These are phyloP conservation scores for Umbelopsis isabellina DNA, from an alignment of 192 early-diverging fungal species.

Conservation along the genomic window DNA sequence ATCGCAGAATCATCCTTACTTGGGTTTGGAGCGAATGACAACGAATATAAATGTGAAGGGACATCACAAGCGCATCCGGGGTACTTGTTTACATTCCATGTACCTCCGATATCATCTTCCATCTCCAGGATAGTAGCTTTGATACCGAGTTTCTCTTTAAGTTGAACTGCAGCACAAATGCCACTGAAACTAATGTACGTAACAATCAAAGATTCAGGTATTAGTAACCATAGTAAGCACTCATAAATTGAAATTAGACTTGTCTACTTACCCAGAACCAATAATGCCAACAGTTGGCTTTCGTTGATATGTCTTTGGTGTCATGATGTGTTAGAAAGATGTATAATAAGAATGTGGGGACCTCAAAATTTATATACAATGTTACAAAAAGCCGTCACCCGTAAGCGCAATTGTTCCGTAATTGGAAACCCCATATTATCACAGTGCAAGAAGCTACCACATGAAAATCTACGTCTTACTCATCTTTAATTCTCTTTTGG, in stretches of 20 bases:
- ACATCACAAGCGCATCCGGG: conserved; percentile 52
- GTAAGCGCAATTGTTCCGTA: conserved; percentile 19
- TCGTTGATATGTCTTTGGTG: conserved; percentile 7
- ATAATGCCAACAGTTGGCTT: conserved; percentile 46
- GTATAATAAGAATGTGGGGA: background rate
- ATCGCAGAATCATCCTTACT: background rate
- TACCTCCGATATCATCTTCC: conserved; percentile 52
- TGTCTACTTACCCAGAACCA: conserved; percentile 44
- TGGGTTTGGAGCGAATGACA: conserved; percentile 47
- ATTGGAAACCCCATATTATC: conserved; percentile 19
- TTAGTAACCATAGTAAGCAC: background rate
- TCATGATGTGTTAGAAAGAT: conserved; percentile 8
- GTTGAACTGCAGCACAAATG: conserved; percentile 52
- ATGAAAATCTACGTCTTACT: conserved; percentile 10
- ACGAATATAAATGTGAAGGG: conserved; percentile 43
- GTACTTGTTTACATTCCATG: conserved; percentile 53
- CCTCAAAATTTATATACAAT: conserved; percentile 17
- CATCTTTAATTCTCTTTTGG: conserved; percentile 19
- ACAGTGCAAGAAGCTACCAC: conserved; percentile 3
- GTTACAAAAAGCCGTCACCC: conserved; percentile 17
- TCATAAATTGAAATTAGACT: background rate
- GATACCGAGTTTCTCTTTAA: conserved; percentile 49
- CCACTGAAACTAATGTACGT: conserved; percentile 44
- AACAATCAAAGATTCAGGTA: too few species aligned
- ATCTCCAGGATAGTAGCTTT: conserved; percentile 49